phyloP scores from a whole-genome alignment of 305 asterid genomes.

The Fraxinus latifolia region DNA sequence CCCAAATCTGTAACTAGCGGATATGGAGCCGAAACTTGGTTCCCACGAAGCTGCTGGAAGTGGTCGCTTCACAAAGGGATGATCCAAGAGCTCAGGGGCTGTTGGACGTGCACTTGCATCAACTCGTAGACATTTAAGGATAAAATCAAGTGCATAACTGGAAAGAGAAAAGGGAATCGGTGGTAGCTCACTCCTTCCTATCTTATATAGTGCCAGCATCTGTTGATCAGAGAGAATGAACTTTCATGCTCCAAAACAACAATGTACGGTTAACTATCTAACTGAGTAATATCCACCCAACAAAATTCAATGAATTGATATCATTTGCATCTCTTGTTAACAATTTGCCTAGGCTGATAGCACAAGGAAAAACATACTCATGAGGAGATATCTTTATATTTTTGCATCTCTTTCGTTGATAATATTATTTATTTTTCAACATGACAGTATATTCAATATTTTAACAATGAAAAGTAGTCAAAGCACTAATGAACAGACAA shows the following conservation, averaged over 20 bases:
- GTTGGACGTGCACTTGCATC: constrained; percentile 67
- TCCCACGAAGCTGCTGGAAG: constrained; percentile 36
- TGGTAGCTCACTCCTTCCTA: constrained; percentile 81
- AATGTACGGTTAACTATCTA: neutral
- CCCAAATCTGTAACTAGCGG: no score
- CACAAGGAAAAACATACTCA: neutral
- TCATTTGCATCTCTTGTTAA: no score
- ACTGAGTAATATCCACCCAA: no score
- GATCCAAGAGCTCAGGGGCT: constrained; percentile 78
- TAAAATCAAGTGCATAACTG: constrained; percentile 67
- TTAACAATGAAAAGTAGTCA: neutral
- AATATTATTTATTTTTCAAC: neutral
- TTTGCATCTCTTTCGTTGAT: neutral
- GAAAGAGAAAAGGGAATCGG: constrained; percentile 67
- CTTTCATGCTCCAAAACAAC: constrained; percentile 23
- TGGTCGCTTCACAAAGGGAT: constrained; percentile 69
- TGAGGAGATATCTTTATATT: neutral
- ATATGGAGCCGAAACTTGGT: no score
- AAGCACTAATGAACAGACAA: neutral
- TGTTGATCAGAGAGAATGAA: constrained; percentile 29
- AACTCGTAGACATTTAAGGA: constrained; percentile 66
- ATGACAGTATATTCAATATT: neutral
- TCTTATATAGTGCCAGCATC: constrained; percentile 63
- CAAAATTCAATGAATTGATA: no score
- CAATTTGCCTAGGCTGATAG: neutral